Base-by-base conservation (phyloP, 2,329 filamentous ascomycete species). In the Cercospora sojina region DNA sequence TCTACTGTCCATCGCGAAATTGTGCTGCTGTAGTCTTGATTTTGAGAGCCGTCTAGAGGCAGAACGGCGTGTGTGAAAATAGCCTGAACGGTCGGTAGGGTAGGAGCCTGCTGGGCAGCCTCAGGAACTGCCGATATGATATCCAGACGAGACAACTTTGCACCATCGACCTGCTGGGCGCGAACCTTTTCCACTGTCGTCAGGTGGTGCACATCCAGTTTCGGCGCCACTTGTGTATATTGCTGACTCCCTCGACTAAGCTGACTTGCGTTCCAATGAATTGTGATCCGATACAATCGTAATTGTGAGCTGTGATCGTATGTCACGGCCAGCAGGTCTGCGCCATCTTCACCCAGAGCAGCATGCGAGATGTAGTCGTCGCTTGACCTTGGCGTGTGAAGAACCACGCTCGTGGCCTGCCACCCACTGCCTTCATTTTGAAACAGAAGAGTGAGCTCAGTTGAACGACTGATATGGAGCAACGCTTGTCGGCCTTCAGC, bases 1-100 rank as follows among this genome's bases (percentile, higher is more conserved):
- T 85, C 83, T 9, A 94, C 77, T 71, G 95, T 90, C 94, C 94
- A 98, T 68, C 90, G 86, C 69, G 92, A 89, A 68, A 98, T 83
- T 47, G 93, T 86, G 71, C 89, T 96, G 71, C 90, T 87, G 0
- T 87, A 87, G 70, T 89, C 87, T 49, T 85, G 84, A 62, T 86
- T 88, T 31, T 88, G 83, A 84, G 83, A 62, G 80, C 80, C 61
- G 79, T 80, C 65, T 3, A 67, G 18, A 8, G 72, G 64, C 8
- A 70, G 43, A 8, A 68, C 59, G 78, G 73, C 85, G 85, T 76
- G 73, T 9, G 90, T 90, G 67, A 92, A 92, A 31, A 93, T 85
- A 0, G 90, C 89, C 35, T 97, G 77, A 20, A 97, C 83, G 41
- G 89, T 86, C 2, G 75, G 65, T 7, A 58, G 56, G 10, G 71